Percentiles rank a stretch among this genome's conserved stretches.
phyloP scores from a whole-genome alignment of 768 basidiomycete species.

The Chalciporus piperatus region DNA sequence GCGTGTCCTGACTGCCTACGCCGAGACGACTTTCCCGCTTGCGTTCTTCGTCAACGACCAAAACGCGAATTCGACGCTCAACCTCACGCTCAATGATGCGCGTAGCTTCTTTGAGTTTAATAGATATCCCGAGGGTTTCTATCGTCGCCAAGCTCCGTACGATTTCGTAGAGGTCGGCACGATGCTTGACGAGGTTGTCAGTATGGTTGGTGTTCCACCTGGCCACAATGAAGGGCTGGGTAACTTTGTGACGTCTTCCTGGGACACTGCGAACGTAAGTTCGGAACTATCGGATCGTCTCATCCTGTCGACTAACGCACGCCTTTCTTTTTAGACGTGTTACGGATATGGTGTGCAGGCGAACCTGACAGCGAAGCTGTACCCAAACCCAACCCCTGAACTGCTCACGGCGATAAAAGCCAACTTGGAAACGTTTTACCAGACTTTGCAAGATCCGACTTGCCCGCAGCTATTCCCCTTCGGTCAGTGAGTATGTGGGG shows the following conservation, averaged over 20 bases:
- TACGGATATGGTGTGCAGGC: neutral
- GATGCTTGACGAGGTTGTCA: neutral
- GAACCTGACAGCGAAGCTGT: neutral
- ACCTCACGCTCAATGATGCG: constrained; percentile 14
- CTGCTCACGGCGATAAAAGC: neutral
- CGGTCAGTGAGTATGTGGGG: neutral
- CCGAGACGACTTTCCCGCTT: constrained; percentile 23
- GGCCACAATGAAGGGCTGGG: constrained; percentile 17
- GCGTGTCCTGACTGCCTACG: constrained; percentile 19
- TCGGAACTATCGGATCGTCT: neutral
- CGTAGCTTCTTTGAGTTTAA: constrained; percentile 20
- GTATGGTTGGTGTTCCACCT: constrained; percentile 6
- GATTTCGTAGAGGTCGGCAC: neutral
- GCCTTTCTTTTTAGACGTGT: neutral
- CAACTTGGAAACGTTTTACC: neutral
- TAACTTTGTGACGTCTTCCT: constrained; percentile 6
- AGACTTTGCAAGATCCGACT: neutral
- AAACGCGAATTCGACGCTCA: constrained; percentile 16
- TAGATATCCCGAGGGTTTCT: constrained; percentile 18
- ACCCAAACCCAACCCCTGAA: neutral
- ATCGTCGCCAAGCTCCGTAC: constrained; percentile 16
- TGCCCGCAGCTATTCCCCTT: neutral
- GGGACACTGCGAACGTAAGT: neutral
- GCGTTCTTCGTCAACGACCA: constrained; percentile 26
- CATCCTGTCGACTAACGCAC: no score